Base-by-base conservation (phyloP, 805 yeast species). In the Metschnikowia aberdeeniae region DNA sequence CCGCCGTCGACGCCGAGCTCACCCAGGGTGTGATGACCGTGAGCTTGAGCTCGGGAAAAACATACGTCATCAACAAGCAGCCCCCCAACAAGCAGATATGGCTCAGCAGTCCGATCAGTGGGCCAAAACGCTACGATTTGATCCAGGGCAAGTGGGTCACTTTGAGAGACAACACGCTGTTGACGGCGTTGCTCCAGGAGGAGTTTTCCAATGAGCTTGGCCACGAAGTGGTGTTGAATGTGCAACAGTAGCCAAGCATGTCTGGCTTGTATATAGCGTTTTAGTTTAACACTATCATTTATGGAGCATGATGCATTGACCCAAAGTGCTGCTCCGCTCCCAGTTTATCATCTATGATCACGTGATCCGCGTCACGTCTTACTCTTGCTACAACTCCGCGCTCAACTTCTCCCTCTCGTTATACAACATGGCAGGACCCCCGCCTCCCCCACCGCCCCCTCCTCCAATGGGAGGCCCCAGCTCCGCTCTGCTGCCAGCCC, bases 41-140 rank as follows among this genome's bases (percentile, higher is more conserved):
- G 46, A 78, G 73, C 6, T 56, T 86, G 13, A 87, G 92, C 3
- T 77, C 81, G 1, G 70, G 72, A 13, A 98, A 97, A 1, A 78
- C 90, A 0, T 93, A 93, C 61, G 96, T 93, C 26, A 83, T 93
- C 60, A 93, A 93, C 70, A 92, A 89, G 60, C 98, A 93, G 66
- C 99, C 99, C 1, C 97, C 99, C 3, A 93, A 89, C 67, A 85
- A 87, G 66, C 99, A 93, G 63, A 84, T 93, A 27, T 93, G 99
- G 99, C 74, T 92, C 43, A 81, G 95, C 47, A 86, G 96, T 36
- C 99, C 99, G 0, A 60, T 89, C 3, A 85, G 95, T 6, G 99
- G 99, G 0, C 99, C 99, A 5, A 89, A 89, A 59, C 58, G 75
- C 45, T 56, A 50, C 46, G 98, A 93, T 62, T 78, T 77, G 50